These are phyloP conservation scores for Urostyla sp. DNA, from an alignment of 73 alveolate genomes.

Conservation along the genomic window DNA sequence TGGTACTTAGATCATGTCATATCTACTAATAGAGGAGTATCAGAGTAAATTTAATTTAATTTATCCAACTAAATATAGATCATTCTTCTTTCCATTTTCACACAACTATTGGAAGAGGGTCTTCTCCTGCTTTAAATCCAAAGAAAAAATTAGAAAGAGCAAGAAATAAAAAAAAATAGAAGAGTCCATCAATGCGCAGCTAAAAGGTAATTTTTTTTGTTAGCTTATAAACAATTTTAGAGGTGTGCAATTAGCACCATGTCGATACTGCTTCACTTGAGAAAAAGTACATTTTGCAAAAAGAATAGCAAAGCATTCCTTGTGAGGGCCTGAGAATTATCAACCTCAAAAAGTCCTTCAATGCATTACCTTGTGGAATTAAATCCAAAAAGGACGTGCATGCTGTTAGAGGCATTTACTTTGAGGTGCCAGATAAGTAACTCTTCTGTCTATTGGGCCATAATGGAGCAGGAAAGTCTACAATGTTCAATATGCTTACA, in stretches of 20 bases:
- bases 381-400: conserved; percentile 54
- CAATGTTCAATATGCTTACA: conserved; percentile 81
- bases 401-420: conserved; percentile 75
- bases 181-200: background rate
- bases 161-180: background rate
- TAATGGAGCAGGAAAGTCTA: conserved; percentile 94
- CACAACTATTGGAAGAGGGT: conserved; percentile 37
- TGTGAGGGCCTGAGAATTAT: conserved; percentile 47
- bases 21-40: conserved; percentile 48
- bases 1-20: conserved; percentile 69
- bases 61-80: conserved; percentile 4
- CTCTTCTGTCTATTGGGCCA: conserved; percentile 84
- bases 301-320: background rate
- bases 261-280: conserved; percentile 25
- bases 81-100: conserved; percentile 17
- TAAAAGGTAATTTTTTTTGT: conserved; percentile 58
- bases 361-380: conserved; percentile 34
- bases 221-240: conserved; percentile 51
- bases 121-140: background rate
- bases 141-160: background rate
- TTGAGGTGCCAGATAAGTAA: conserved; percentile 79
- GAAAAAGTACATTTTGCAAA: conserved; percentile 17
- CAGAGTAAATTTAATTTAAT: background rate
- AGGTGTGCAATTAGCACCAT: conserved; percentile 26
- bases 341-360: conserved; percentile 16